phyloP scores from a whole-genome alignment of 129 eudicot genomes.

The Heracleum sosnowskyi region DNA sequence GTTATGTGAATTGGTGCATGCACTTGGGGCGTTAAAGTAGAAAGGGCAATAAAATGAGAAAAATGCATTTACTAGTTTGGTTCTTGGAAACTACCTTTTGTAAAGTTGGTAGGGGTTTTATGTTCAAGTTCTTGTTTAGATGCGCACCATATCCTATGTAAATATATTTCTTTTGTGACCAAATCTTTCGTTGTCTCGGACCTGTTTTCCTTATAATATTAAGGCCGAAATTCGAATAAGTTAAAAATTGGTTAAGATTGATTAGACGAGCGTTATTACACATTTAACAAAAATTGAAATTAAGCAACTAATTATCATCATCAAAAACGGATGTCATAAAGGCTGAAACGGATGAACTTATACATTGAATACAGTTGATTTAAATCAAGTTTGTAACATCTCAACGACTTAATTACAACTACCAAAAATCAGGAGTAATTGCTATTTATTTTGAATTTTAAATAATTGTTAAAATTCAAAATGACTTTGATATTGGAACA shows the following conservation, averaged over 20 bases:
- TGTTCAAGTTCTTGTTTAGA: constrained; percentile 10
- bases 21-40: constrained; percentile 13
- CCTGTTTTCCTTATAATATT: neutral
- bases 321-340: neutral
- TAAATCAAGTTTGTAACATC: neutral
- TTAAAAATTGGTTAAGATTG: neutral
- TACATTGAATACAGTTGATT: neutral
- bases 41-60: neutral
- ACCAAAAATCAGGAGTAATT: too few relatives aligned
- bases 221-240: neutral
- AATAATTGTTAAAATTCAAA: too few relatives aligned
- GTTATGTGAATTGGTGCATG: constrained; percentile 21
- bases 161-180: neutral
- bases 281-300: neutral
- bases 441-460: too few relatives aligned
- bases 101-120: constrained; percentile 31
- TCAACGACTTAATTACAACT: neutral
- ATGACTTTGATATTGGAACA: too few relatives aligned
- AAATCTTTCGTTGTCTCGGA: neutral
- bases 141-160: constrained; percentile 10
- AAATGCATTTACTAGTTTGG: constrained; percentile 1
- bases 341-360: neutral
- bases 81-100: constrained; percentile 43
- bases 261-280: neutral
- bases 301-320: neutral